A percentile compares a stretch with the other conserved stretches of the same genome.
phyloP scores from a whole-genome alignment of 2,329 filamentous ascomycete species.

The Lasiodiplodia theobromae region DNA sequence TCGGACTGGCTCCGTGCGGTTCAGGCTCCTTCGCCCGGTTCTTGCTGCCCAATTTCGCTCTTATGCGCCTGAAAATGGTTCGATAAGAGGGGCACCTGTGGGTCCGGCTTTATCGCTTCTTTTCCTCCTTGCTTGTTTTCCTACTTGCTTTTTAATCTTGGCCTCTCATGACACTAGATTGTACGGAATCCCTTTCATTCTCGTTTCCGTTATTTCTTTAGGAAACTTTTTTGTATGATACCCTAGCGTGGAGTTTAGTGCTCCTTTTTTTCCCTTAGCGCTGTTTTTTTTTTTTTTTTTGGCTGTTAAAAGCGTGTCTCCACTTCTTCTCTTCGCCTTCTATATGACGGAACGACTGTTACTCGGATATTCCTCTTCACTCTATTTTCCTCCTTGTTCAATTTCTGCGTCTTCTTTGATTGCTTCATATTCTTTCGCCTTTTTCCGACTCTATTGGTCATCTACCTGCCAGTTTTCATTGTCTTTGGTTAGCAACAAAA shows the following conservation, averaged over 20 bases:
- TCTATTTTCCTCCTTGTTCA: neutral
- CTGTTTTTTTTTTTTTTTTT: constrained; percentile 3
- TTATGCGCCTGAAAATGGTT: neutral
- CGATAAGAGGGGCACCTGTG: constrained; percentile 1
- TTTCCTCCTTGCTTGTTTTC: neutral
- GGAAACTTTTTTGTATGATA: constrained; percentile 25
- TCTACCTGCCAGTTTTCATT: neutral
- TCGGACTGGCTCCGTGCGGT: constrained; percentile 11
- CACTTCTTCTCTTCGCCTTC: neutral
- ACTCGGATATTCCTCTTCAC: neutral
- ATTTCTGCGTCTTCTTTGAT: neutral
- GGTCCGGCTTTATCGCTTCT: neutral
- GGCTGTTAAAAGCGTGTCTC: neutral
- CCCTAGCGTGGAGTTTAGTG: constrained; percentile 7
- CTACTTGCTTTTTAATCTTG: neutral
- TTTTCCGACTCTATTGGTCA: neutral
- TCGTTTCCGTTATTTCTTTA: neutral
- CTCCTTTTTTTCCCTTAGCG: neutral
- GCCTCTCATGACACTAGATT: constrained; percentile 14
- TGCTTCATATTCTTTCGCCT: neutral
- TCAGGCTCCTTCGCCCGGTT: neutral
- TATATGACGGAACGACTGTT: constrained; percentile 15
- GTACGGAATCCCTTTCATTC: neutral
- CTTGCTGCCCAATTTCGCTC: neutral
- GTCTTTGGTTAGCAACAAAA: constrained; percentile 9